These are phyloP conservation scores for Aurinia saxatilis DNA, from an alignment of 345 rosid genomes.

Conservation along the genomic window DNA sequence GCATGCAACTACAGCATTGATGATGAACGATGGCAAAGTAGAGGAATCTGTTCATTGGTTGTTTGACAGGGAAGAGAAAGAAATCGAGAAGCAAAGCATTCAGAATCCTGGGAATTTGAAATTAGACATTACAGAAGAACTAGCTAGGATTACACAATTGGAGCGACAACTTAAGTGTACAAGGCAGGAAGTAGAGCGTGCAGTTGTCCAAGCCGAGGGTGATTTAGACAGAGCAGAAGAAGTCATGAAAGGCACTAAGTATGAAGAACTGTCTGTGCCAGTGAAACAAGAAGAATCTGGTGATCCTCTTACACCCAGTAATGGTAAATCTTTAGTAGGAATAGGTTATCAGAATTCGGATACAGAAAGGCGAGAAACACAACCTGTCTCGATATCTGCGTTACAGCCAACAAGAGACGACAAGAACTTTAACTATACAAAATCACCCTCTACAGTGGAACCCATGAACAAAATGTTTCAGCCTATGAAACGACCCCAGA, in stretches of 20 bases:
- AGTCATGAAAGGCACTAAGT: slow-evolving; percentile 38
- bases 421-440: slow-evolving; percentile 55
- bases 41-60: slow-evolving; percentile 86
- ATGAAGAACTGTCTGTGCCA: slow-evolving; percentile 38
- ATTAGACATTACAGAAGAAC: slow-evolving; percentile 80
- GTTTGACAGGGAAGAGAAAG: slow-evolving; percentile 71
- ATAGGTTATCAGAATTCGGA: slow-evolving; percentile 34
- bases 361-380: slow-evolving; percentile 34
- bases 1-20: slow-evolving; percentile 74
- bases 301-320: slow-evolving; percentile 39
- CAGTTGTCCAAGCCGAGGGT: slow-evolving; percentile 63
- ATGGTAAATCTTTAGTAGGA: slow-evolving; percentile 27
- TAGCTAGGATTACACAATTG: slow-evolving; percentile 63
- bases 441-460: slow-evolving; percentile 30
- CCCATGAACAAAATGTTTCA: slow-evolving; percentile 36
- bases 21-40: slow-evolving; percentile 77
- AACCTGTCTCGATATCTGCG: slow-evolving; percentile 20
- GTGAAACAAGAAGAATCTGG: slow-evolving; percentile 55
- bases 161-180: slow-evolving; percentile 50
- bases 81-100: slow-evolving; percentile 35
- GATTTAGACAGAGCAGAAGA: slow-evolving; percentile 64
- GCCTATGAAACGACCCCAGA: slow-evolving; percentile 48
- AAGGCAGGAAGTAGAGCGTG: slow-evolving; percentile 86
- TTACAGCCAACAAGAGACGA: slow-evolving; percentile 57
- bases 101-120: slow-evolving; percentile 48